Evolutionary conservation across 257 asterid genomes (phyloP), one percentile per base, ranked within the genome.

Genomic region (Plantago ovata): DNA sequence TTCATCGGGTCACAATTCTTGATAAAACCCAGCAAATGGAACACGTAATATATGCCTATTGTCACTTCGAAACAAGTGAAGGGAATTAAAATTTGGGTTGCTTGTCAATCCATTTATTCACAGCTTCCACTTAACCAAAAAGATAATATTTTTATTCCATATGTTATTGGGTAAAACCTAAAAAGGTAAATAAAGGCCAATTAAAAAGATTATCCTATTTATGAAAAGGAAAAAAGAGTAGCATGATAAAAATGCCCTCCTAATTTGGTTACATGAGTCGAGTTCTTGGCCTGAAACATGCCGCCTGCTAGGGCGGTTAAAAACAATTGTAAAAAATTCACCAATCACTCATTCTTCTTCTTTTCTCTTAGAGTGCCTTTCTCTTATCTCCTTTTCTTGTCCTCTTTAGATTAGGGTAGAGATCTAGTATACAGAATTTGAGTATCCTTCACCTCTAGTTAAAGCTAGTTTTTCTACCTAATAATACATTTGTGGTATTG

Each of bases 141-240:
- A 74, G 82, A 79, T 81, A 74, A 81, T 66, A 56, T 52, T 66
- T 64, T 72, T 78, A 73, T 73, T 73, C 81, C 71, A 38, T 52
- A n/a, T 68, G 69, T 68, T 66, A 59, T 38, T 58, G 13, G 8
- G 64, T 63, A 59, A 56, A 66, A 75, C 77, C 74, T 70, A 49
- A 62, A 56, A 69, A 70, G 61, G 13, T 23, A 4, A 36, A 38
- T 23, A 4, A 36, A 38, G 41, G 68, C 15, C 67, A 62, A n/a
- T n/a, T n/a, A n/a, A 60, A 64, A 79, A 79, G 56, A 66, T 79
- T 81, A 81, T 83, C 89, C 64, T 62, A 32, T 47, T 54, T 53
- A 38, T 56, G 32, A 53, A 36, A 53, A n/a, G 13, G 44, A 48
- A 63, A 57, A n/a, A 53, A 71, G 60, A 60, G 19, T 36, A 38